These are phyloP conservation scores for Xeromyces bisporus DNA, from an alignment of 495 filamentous ascomycete genomes.

Conservation along the genomic window DNA sequence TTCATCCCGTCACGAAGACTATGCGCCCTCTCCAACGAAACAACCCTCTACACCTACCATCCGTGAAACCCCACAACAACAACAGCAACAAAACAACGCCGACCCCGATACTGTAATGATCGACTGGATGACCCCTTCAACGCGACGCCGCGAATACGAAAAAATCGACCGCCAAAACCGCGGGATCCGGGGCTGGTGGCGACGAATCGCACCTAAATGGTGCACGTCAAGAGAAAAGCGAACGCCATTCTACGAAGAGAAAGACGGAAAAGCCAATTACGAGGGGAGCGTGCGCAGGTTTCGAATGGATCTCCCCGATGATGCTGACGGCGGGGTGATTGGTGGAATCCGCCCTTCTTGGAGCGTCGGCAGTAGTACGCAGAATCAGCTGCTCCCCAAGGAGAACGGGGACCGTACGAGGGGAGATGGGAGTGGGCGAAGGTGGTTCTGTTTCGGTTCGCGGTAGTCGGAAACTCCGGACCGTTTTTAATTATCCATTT, in stretches of 20 bases:
- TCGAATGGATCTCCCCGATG: slow-evolving; percentile 31
- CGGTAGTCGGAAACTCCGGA: too few species aligned
- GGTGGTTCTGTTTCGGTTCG: too few species aligned
- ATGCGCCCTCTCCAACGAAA: background rate
- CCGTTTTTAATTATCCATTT: too few species aligned
- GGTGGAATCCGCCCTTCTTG: too few species aligned
- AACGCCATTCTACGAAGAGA: slow-evolving; percentile 26
- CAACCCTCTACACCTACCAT: slow-evolving; percentile 9
- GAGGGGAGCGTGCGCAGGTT: slow-evolving; percentile 33
- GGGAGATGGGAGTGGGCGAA: too few species aligned
- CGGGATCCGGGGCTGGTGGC: slow-evolving; percentile 29
- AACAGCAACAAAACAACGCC: too few species aligned
- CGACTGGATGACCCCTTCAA: slow-evolving; percentile 32
- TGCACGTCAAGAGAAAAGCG: slow-evolving; percentile 16
- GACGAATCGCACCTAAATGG: slow-evolving; percentile 26
- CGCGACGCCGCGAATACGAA: slow-evolving; percentile 30
- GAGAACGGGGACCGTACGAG: too few species aligned
- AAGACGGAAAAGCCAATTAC: slow-evolving; percentile 19
- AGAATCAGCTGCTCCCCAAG: too few species aligned
- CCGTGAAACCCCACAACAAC: too few species aligned
- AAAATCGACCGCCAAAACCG: slow-evolving; percentile 33
- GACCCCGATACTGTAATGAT: slow-evolving; percentile 22
- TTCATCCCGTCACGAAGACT: slow-evolving; percentile 1
- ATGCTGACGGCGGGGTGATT: too few species aligned
- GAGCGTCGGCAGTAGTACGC: too few species aligned